Evolutionary conservation across 208 protist genomes (phyloP).

Genomic region (Endotrypanum monterogeii): DNA sequence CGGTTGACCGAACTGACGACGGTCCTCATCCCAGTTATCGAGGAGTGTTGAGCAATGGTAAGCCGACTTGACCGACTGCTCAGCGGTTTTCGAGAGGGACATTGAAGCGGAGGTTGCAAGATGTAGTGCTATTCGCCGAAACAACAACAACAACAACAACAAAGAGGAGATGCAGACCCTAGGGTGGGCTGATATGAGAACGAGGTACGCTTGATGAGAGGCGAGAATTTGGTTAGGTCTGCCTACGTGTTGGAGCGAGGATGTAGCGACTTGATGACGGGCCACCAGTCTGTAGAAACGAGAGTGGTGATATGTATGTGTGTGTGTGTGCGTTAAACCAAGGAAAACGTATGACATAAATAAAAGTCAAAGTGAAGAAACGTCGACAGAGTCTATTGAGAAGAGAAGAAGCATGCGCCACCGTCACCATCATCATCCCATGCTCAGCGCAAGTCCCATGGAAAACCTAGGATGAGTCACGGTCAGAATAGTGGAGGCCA

Average conservation of each 20-base stretch:
- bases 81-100: constrained; percentile 26
- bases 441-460: not conserved
- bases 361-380: not conserved
- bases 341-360: not conserved
- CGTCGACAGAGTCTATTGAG: too few relatives aligned
- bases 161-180: not conserved
- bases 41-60: constrained; percentile 89
- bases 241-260: too few relatives aligned
- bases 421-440: not conserved
- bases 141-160: constrained; percentile 16
- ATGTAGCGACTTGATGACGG: too few relatives aligned
- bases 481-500: not conserved
- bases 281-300: not conserved
- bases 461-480: not conserved
- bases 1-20: constrained; percentile 35
- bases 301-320: too few relatives aligned
- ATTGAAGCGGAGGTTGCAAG: not conserved
- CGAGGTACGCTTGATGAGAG: too few relatives aligned
- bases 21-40: constrained; percentile 90
- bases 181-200: not conserved
- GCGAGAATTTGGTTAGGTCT: too few relatives aligned
- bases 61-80: constrained; percentile 57
- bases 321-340: not conserved
- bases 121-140: not conserved
- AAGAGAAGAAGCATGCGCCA: not conserved